Evolutionary conservation across 2,329 filamentous ascomycete genomes (phyloP), one percentile per base, ranked within the genome.

Genomic region (Fusarium illudens): DNA sequence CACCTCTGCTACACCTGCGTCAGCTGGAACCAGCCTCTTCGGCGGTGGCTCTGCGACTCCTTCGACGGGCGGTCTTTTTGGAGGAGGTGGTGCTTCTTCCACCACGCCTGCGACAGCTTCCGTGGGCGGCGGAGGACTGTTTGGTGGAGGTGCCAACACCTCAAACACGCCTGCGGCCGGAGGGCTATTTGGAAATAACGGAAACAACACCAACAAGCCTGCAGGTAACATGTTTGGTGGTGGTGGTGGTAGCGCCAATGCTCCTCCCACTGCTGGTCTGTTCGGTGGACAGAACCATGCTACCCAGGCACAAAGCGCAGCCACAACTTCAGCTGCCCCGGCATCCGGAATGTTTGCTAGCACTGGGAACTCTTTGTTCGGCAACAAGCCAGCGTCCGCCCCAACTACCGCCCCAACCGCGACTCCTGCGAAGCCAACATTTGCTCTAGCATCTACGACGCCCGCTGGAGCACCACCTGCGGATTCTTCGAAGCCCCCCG

Each of bases 401-500:
- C 15, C 46, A 19, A 49, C 48, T 80, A 36, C 64, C 72, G 20
- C 64, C 71, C 69, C 75, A 4, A 68, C 80, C 20, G 74, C 78
- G 19, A 79, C 80, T 51, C 76, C 79, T 22, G 77, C 78, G n/a
- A 87, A 86, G 74, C 81, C 84, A 15, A 62, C 79, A 55, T 82
- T 86, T 58, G 69, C 76, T n/a, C 71, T 86, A 32, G 78, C 80
- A 56, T 87, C 85, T 17, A 87, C 85, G 3, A 87, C 86, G 33
- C 85, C 86, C 15, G 85, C 85, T 20, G 86, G 86, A 33, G 81
- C 83, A n/a, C 86, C 86, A 58, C 84, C 85, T 1, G 72, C 79
- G 6, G 80, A 78, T 56, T 65, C 73, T 20, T 68, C 75, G 11
- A 76, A 77, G 60, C 67, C 76, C 55, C 64, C 69, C 6, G 52